phyloP scores from a whole-genome alignment of 345 rosid genomes.

The Anacardium occidentale region DNA sequence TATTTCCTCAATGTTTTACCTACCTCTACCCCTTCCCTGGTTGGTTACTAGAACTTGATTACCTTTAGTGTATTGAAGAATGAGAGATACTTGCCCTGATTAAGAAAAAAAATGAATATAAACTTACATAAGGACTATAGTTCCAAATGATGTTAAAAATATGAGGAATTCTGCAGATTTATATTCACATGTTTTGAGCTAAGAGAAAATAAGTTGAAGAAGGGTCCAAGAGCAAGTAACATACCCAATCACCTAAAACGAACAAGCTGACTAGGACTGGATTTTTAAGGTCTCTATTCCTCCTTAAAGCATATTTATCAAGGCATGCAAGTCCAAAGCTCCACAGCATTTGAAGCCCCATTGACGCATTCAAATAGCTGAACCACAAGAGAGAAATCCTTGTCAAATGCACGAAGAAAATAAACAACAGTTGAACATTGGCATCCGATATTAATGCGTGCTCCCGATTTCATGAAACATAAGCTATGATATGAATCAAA shows the following conservation, averaged over 20 bases:
- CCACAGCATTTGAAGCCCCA: slow-evolving; percentile 93
- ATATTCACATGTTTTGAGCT: neutral
- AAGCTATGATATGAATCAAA: slow-evolving; percentile 3
- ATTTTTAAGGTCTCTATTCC: slow-evolving; percentile 77
- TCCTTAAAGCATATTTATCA: slow-evolving; percentile 70
- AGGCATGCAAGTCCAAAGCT: slow-evolving; percentile 96
- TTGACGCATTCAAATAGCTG: slow-evolving; percentile 92
- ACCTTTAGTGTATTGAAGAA: neutral
- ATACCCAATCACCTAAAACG: slow-evolving; percentile 94
- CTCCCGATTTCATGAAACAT: neutral
- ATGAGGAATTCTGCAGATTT: neutral
- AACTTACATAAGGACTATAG: neutral
- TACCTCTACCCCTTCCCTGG: neutral
- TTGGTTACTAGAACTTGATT: neutral
- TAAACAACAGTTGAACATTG: neutral
- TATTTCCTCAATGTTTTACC: neutral
- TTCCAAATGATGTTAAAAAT: slow-evolving; percentile 1
- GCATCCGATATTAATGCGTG: neutral
- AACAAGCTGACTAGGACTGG: slow-evolving; percentile 87
- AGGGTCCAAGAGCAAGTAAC: slow-evolving; percentile 12
- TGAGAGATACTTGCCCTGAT: neutral
- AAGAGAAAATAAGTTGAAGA: neutral
- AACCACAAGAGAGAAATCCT: slow-evolving; percentile 24
- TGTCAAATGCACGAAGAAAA: slow-evolving; percentile 13
- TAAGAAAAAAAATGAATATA: neutral